These are phyloP conservation scores for Debaryomyces fabryi DNA, from an alignment of 1,139 yeast species.

Conservation along the genomic window DNA sequence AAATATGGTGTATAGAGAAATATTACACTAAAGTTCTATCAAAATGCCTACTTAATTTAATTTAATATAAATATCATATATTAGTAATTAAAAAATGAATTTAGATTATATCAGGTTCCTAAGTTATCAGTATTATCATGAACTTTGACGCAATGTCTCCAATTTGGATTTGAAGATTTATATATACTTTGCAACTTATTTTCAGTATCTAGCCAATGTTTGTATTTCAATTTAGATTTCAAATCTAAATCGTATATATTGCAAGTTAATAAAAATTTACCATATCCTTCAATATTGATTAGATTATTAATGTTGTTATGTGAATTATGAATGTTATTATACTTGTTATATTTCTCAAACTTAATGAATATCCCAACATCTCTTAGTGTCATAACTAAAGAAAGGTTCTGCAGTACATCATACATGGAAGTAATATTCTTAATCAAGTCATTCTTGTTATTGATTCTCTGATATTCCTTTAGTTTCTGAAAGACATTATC, in stretches of 20 bases:
- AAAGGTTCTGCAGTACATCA: constrained; percentile 49
- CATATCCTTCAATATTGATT: constrained; percentile 28
- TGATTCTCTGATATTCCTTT: constrained; percentile 39
- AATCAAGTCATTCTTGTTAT: constrained; percentile 38
- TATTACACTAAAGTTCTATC: neutral
- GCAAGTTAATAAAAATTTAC: constrained; percentile 38
- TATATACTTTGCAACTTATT: constrained; percentile 36
- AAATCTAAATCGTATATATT: constrained; percentile 49
- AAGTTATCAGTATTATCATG: constrained; percentile 1
- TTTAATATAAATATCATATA: constrained; percentile 3
- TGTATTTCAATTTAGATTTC: constrained; percentile 42
- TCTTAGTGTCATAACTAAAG: constrained; percentile 55
- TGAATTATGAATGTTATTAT: constrained; percentile 35
- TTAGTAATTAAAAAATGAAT: neutral
- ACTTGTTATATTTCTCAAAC: constrained; percentile 37
- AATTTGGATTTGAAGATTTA: constrained; percentile 37
- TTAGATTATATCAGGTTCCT: neutral
- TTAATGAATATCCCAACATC: constrained; percentile 56
- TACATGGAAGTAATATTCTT: constrained; percentile 35
- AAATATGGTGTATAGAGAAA: neutral
- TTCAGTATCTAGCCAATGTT: constrained; percentile 47
- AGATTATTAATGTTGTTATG: constrained; percentile 38
- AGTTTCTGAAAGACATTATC: constrained; percentile 43
- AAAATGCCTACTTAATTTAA: neutral
- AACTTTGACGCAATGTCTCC: constrained; percentile 35